Base-by-base conservation (phyloP, 2,329 filamentous ascomycete genomes). In the Graphium sp. region DNA sequence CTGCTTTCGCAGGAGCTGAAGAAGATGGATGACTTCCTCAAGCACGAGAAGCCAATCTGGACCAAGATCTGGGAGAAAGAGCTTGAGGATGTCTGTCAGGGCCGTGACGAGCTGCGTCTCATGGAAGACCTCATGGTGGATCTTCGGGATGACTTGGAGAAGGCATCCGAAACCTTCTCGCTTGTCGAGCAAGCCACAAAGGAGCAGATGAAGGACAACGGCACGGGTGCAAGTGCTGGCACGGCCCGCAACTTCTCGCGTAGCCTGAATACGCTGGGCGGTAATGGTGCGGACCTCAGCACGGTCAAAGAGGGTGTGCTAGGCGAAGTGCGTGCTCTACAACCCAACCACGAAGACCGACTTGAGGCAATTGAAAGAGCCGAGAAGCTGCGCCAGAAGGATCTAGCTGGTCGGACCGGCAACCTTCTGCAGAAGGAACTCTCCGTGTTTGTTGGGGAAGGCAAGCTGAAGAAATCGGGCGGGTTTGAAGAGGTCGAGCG, bases 1-100 rank as follows among this genome's bases (percentile, higher is more conserved):
- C 55, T 63, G 31, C 74, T 89, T 18, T 79, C 74, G 27, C 76
- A 83, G 45, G 85, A 94, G 45, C 71, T 98, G 36, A 89, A 82
- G 65, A 85, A 81, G 55, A 77, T 98, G 66, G 81, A 93, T 47
- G 85, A 93, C 11, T 92, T 80, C 58, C 69, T 98, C 56, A 76
- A 74, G 41, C 70, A 72, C 26, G 89, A 98, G 64, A 93, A 93
- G 52, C 89, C 89, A 0, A 63, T 94, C 33, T 98, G 89, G 87
- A 94, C 84, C 31, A 94, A 94, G 68, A 92, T 95, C 38, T 98
- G 89, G 89, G 87, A 95, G 66, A 85, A 91, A 54, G 85, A 95
- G 50, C 62, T 98, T 25, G 83, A 95, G 50, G 76, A 87, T 29
- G 87, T 98, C 3, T 95, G 89, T 55, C 84, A 92, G 48, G 89